phyloP scores from a whole-genome alignment of 208 protist genomes.

The Leishmania tropica region DNA sequence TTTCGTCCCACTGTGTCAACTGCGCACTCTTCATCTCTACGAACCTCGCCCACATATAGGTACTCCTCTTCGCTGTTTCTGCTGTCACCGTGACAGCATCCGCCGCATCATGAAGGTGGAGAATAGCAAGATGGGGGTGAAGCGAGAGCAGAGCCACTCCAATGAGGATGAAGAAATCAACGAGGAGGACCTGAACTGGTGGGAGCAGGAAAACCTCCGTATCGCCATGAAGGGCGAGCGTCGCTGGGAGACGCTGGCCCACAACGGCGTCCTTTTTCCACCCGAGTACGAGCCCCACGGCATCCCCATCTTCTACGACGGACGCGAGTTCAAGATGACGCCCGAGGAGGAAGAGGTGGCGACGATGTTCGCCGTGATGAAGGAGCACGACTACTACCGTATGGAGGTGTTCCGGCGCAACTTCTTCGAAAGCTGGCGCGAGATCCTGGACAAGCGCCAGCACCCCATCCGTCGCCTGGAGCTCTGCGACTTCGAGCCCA shows the following conservation, averaged over 20 bases:
- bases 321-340: slow-evolving; percentile 90
- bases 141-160: slow-evolving; percentile 36
- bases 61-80: background rate
- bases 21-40: background rate
- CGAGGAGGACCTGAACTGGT: slow-evolving; percentile 80
- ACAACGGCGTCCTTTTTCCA: slow-evolving; percentile 98
- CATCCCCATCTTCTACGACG: slow-evolving; percentile 96
- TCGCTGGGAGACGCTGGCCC: slow-evolving; percentile 95
- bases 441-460: slow-evolving; percentile 86
- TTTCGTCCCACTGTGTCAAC: background rate
- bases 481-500: slow-evolving; percentile 97
- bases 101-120: slow-evolving; percentile 35
- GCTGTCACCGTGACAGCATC: slow-evolving; percentile 14
- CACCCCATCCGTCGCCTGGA: slow-evolving; percentile 95
- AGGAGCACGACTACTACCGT: slow-evolving; percentile 95
- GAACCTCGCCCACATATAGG: background rate
- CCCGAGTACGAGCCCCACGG: slow-evolving; percentile 97
- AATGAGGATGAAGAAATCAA: slow-evolving; percentile 56
- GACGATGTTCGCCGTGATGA: slow-evolving; percentile 97
- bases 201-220: slow-evolving; percentile 80
- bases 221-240: slow-evolving; percentile 79
- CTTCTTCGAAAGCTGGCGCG: slow-evolving; percentile 96
- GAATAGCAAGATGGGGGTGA: slow-evolving; percentile 30
- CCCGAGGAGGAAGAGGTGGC: slow-evolving; percentile 98
- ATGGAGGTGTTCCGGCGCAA: slow-evolving; percentile 97